Evolutionary conservation across 345 rosid genomes (phyloP).

Genomic region (Melaleuca alternifolia): DNA sequence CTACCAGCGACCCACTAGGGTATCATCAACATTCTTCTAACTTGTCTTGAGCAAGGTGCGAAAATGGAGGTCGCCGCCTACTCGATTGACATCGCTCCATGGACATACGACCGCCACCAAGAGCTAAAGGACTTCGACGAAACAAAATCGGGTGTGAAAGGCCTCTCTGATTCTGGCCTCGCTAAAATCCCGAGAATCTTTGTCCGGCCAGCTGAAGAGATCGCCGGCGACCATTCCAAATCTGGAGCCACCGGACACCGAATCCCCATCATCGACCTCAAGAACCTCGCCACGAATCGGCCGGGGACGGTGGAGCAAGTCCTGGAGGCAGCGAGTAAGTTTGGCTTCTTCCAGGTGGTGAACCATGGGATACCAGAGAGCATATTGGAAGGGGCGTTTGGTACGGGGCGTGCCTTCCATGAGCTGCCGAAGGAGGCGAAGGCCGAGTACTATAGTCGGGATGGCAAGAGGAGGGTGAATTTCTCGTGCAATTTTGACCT

Average conservation of each 20-base stretch:
- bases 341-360: slow-evolving; percentile 32
- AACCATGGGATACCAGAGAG: slow-evolving; percentile 30
- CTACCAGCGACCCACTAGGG: not conserved
- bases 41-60: not conserved
- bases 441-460: slow-evolving; percentile 5
- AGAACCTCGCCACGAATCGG: not conserved
- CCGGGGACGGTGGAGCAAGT: not conserved
- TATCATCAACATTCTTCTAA: not conserved
- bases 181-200: not conserved
- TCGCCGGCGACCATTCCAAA: not conserved
- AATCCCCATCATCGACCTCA: slow-evolving; percentile 1
- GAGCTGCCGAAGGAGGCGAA: slow-evolving; percentile 4
- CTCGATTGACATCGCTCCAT: not conserved
- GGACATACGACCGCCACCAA: not conserved
- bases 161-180: not conserved
- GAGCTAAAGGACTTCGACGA: not conserved
- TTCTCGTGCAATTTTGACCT: not conserved
- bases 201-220: not conserved
- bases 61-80: not conserved
- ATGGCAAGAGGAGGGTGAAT: not conserved
- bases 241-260: not conserved
- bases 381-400: slow-evolving; percentile 3
- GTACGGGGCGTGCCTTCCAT: not conserved
- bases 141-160: not conserved
- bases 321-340: not conserved